These are phyloP conservation scores for Euclidium syriacum DNA, from an alignment of 345 rosid genomes.

Conservation along the genomic window DNA sequence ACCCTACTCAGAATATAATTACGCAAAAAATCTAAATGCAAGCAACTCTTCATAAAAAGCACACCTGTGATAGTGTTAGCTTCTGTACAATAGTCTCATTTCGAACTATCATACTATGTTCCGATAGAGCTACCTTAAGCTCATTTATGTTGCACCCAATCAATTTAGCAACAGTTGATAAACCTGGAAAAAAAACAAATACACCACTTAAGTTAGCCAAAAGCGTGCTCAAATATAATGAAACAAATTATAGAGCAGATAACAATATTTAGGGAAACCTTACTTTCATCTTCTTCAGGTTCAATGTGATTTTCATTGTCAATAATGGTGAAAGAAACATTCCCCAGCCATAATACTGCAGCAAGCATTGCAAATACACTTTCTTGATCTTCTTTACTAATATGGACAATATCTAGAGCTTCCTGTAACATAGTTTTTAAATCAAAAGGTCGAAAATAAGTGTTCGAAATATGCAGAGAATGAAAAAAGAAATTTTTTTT, in stretches of 20 bases:
- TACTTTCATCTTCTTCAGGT: slow-evolving; percentile 77
- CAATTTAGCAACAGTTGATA: slow-evolving; percentile 64
- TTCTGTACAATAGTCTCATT: slow-evolving; percentile 85
- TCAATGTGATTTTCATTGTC: slow-evolving; percentile 95
- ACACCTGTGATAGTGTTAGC: slow-evolving; percentile 80
- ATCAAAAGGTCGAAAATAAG: not conserved
- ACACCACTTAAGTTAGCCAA: slow-evolving; percentile 1
- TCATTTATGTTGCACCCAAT: slow-evolving; percentile 64
- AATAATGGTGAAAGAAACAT: slow-evolving; percentile 61
- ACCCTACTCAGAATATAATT: slow-evolving; percentile 61
- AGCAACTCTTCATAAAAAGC: slow-evolving; percentile 29
- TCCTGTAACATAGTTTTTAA: slow-evolving; percentile 50
- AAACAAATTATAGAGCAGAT: not conserved
- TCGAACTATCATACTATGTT: slow-evolving; percentile 88
- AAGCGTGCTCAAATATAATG: not conserved
- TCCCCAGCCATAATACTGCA: slow-evolving; percentile 94
- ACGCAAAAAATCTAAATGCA: slow-evolving; percentile 45
- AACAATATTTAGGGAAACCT: slow-evolving; percentile 18
- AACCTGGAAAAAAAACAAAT: slow-evolving; percentile 40
- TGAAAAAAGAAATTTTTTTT: not conserved
- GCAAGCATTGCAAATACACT: slow-evolving; percentile 93
- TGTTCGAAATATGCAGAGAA: not conserved
- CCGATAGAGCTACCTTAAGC: slow-evolving; percentile 73
- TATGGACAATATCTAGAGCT: slow-evolving; percentile 86
- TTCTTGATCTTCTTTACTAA: slow-evolving; percentile 91